A percentile compares a stretch with the other conserved stretches of the same genome.
Conservation (phyloP, 1,284 basidiomycete species). For the Apiotrichum veenhuisii region DNA sequence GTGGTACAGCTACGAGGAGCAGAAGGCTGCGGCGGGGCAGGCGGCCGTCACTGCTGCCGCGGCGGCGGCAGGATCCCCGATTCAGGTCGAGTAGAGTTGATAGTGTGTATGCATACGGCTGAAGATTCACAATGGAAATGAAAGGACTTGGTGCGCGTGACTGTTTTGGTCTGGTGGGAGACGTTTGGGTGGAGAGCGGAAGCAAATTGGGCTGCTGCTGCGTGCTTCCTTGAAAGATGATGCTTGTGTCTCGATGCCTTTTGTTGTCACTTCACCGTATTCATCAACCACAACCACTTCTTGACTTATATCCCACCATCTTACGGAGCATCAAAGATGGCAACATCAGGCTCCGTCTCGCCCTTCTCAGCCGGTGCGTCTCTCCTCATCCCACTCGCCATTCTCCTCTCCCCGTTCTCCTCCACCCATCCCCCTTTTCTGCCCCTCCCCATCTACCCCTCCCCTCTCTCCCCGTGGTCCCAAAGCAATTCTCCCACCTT, state of each 20-base stretch:
- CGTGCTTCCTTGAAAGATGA: too few relatives aligned
- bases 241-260: too few relatives aligned
- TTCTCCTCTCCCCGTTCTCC: too few relatives aligned
- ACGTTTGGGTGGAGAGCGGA: neutral
- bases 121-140: neutral
- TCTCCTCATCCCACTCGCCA: too few relatives aligned
- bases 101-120: slow-evolving; percentile 22
- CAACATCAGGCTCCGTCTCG: neutral
- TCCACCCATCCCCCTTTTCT: neutral
- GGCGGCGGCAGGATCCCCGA: slow-evolving; percentile 22
- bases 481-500: too few relatives aligned
- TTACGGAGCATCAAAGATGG: neutral
- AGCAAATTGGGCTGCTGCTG: neutral
- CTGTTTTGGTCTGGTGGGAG: neutral
- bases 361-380: slow-evolving; percentile 7
- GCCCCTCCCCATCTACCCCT: neutral
- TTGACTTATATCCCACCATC: neutral
- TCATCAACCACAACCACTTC: neutral
- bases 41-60: slow-evolving; percentile 21
- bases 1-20: slow-evolving; percentile 51
- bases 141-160: neutral
- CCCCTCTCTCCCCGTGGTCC: too few relatives aligned
- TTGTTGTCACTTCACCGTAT: neutral
- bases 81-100: slow-evolving; percentile 35
- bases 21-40: slow-evolving; percentile 43